phyloP scores from a whole-genome alignment of 176 grass and related monocot species.

The Oryza glaberrima region DNA sequence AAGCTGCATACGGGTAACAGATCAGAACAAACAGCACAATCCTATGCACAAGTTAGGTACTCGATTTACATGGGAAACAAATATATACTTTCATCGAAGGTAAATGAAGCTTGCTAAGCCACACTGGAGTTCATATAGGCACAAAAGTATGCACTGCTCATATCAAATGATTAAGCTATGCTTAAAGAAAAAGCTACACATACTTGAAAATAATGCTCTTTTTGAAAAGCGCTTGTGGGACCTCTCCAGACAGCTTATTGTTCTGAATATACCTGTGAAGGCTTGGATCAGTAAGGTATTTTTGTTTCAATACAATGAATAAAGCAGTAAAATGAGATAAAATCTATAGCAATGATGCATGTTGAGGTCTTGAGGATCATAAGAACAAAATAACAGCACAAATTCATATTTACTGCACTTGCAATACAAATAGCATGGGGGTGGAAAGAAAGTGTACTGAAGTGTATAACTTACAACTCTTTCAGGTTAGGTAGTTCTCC shows the following conservation, averaged over 20 bases:
- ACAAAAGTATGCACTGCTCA: constrained; percentile 26
- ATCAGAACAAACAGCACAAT: constrained; percentile 39
- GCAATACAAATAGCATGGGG: neutral
- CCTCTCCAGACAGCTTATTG: constrained; percentile 73
- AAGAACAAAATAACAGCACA: constrained; percentile 8
- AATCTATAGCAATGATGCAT: neutral
- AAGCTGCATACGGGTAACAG: constrained; percentile 52
- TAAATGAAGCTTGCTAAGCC: constrained; percentile 27
- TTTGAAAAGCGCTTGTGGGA: constrained; percentile 71
- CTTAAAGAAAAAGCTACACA: constrained; percentile 43
- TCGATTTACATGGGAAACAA: constrained; percentile 13
- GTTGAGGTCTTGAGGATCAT: neutral
- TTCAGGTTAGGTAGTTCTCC: constrained; percentile 76
- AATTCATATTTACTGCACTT: neutral
- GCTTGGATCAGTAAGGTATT: constrained; percentile 28
- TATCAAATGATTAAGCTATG: constrained; percentile 16
- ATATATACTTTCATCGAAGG: neutral
- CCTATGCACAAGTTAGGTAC: constrained; percentile 1
- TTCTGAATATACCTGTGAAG: constrained; percentile 86
- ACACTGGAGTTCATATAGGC: constrained; percentile 17
- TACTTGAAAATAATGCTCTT: constrained; percentile 86
- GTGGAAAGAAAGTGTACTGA: constrained; percentile 24
- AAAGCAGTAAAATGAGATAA: constrained; percentile 29
- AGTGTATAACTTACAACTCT: constrained; percentile 80
- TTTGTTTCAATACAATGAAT: constrained; percentile 13